Percentiles rank a stretch among this genome's conserved stretches.
Conservation (phyloP, 192 early-diverging fungal species). For the Umbelopsis isabellina region DNA sequence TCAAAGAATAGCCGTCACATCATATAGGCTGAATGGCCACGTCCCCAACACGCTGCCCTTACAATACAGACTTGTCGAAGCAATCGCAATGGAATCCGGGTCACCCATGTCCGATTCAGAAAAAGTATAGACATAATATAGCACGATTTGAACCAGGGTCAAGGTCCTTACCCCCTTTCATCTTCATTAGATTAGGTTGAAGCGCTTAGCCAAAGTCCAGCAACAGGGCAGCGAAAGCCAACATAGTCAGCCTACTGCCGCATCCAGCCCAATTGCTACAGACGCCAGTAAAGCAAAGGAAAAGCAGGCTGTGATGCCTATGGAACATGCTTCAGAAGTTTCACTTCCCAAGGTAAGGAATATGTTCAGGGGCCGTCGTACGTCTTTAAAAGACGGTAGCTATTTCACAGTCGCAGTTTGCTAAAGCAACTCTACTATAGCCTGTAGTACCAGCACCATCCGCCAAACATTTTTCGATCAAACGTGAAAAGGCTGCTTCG, state of each 20-base stretch:
- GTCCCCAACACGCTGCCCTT: no score
- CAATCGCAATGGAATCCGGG: not conserved
- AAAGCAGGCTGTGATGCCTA: not conserved
- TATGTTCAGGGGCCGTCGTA: not conserved
- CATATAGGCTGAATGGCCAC: no score
- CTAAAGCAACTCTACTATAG: not conserved
- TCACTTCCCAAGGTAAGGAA: not conserved
- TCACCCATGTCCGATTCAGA: slow-evolving; percentile 8
- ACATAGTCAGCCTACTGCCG: slow-evolving; percentile 9
- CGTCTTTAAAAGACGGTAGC: not conserved
- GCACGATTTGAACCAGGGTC: not conserved
- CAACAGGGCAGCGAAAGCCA: slow-evolving; percentile 25
- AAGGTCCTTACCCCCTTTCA: not conserved
- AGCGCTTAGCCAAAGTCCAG: slow-evolving; percentile 65
- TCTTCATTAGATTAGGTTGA: slow-evolving; percentile 59
- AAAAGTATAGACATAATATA: not conserved
- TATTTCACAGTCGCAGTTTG: not conserved
- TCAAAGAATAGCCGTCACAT: no score
- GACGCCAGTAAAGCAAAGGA: no score
- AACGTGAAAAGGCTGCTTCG: not conserved
- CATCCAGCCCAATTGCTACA: not conserved
- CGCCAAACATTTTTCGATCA: not conserved
- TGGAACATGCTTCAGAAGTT: not conserved
- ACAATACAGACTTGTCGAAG: not conserved
- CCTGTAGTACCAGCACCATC: not conserved